phyloP scores from a whole-genome alignment of 2,329 filamentous ascomycete species.

The Fusarium oxysporum region DNA sequence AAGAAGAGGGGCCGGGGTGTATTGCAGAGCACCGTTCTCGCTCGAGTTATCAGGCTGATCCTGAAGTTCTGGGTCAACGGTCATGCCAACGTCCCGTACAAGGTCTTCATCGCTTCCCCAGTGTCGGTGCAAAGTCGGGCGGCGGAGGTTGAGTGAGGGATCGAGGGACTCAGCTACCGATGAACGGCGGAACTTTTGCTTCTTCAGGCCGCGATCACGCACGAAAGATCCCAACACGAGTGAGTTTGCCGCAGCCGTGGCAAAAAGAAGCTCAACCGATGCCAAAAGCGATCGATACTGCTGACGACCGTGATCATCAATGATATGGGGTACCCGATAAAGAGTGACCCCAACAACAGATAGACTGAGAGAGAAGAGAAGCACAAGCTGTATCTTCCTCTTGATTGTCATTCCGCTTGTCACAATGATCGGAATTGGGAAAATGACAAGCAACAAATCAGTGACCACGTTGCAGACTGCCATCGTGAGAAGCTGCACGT shows the following conservation, averaged over 20 bases:
- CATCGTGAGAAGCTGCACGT: constrained; percentile 89
- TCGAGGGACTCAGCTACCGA: constrained; percentile 74
- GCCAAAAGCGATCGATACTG: constrained; percentile 90
- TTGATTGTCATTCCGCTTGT: constrained; percentile 79
- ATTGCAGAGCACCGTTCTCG: constrained; percentile 47
- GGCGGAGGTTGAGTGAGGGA: constrained; percentile 52
- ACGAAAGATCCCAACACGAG: constrained; percentile 94
- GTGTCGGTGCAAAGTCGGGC: constrained; percentile 69
- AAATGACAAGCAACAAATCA: constrained; percentile 86
- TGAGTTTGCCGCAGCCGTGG: constrained; percentile 86
- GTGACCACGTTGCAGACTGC: constrained; percentile 89
- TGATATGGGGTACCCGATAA: constrained; percentile 84
- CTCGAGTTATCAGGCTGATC: constrained; percentile 48
- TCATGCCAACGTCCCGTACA: constrained; percentile 81
- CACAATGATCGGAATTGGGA: constrained; percentile 90
- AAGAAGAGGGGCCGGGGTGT: constrained; percentile 53
- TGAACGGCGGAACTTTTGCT: constrained; percentile 79
- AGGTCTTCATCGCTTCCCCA: constrained; percentile 95
- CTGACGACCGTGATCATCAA: constrained; percentile 77
- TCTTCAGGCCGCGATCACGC: constrained; percentile 90
- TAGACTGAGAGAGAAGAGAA: constrained; percentile 87
- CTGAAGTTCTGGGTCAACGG: constrained; percentile 66
- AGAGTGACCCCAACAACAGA: constrained; percentile 82
- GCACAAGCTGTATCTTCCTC: constrained; percentile 81
- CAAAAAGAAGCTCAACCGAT: constrained; percentile 89